phyloP scores from a whole-genome alignment of 208 protist genomes.

The Angomonas ambiguus region DNA sequence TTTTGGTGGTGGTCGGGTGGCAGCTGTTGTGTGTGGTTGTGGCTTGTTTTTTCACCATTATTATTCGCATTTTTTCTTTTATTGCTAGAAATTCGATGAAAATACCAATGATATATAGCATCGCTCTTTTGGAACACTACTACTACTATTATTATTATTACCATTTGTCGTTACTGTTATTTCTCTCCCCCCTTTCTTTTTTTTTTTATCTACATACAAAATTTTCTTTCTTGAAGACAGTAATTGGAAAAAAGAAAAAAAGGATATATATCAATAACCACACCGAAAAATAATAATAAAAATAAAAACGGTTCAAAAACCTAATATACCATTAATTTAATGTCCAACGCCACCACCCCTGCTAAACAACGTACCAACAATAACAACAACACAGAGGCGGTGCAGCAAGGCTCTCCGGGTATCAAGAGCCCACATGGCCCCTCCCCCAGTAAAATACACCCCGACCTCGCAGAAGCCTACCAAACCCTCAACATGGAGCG shows the following conservation, averaged over 20 bases:
- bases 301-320: no score
- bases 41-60: not conserved
- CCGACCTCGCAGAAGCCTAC: not conserved
- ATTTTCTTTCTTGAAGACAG: not conserved
- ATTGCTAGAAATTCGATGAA: not conserved
- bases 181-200: not conserved
- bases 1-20: no score
- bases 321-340: not conserved
- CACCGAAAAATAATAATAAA: no score
- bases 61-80: not conserved
- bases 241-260: not conserved
- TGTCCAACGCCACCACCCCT: conserved; percentile 4
- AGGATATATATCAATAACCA: no score
- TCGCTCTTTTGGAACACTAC: no score
- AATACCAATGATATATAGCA: not conserved
- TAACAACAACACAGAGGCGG: not conserved
- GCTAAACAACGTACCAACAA: not conserved
- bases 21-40: no score
- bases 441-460: not conserved
- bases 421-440: not conserved
- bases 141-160: no score
- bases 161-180: not conserved
- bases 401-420: no score
- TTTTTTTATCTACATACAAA: not conserved
- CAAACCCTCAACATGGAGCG: conserved; percentile 3